A percentile compares a stretch with the other conserved stretches of the same genome.
phyloP scores from a whole-genome alignment of 163 green algal genomes.

The Chloroidium sp. region DNA sequence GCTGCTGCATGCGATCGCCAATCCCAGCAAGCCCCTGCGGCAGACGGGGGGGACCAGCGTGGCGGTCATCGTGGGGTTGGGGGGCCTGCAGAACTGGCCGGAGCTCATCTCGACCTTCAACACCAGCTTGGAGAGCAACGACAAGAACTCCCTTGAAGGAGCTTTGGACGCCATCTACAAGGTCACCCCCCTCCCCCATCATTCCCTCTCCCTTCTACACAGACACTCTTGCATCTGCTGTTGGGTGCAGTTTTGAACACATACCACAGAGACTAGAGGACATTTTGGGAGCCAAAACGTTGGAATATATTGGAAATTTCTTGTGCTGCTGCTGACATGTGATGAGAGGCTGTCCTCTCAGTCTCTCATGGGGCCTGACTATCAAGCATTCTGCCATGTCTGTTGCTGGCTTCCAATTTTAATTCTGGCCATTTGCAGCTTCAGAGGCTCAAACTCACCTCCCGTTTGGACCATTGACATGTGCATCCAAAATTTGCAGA shows the following conservation, averaged over 20 bases:
- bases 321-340: no score
- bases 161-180: constrained; percentile 84
- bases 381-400: no score
- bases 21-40: constrained; percentile 38
- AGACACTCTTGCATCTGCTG: background rate
- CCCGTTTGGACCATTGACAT: no score
- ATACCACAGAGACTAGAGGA: no score
- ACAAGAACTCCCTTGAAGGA: constrained; percentile 62
- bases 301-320: no score
- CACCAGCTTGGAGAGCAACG: constrained; percentile 44
- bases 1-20: constrained; percentile 54
- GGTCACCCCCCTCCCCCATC: constrained; percentile 15
- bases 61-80: constrained; percentile 46
- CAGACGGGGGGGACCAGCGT: constrained; percentile 65
- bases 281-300: no score
- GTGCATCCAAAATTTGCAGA: constrained; percentile 10
- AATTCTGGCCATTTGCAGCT: no score
- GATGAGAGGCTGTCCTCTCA: no score
- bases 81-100: constrained; percentile 65
- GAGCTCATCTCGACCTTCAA: constrained; percentile 60
- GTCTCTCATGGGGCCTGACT: no score
- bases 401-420: no score
- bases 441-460: no score
- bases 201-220: background rate
- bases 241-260: no score